These are phyloP conservation scores for Anisodus tanguticus DNA, from an alignment of 257 asterid species.

Conservation along the genomic window DNA sequence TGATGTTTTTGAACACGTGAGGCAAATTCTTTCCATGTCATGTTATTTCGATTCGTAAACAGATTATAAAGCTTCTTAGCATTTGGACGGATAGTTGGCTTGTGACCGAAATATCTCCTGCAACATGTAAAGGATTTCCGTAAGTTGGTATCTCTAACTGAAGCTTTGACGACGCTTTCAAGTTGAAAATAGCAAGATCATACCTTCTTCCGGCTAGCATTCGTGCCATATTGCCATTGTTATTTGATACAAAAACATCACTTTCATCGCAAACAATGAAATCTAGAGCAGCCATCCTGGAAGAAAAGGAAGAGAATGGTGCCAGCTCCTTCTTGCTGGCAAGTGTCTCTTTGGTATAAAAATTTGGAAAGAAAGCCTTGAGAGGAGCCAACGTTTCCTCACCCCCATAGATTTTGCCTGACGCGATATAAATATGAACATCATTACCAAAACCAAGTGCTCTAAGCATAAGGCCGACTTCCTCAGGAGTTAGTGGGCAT, in stretches of 20 bases:
- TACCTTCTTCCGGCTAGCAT: constrained; percentile 78
- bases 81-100: constrained; percentile 76
- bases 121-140: constrained; percentile 17
- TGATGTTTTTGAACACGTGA: constrained; percentile 51
- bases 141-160: background rate
- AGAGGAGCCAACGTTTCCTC: constrained; percentile 38
- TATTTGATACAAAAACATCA: constrained; percentile 74
- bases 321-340: constrained; percentile 61
- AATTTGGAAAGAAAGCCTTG: constrained; percentile 65
- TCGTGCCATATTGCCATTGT: constrained; percentile 85
- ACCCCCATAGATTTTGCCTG: constrained; percentile 61
- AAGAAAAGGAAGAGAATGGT: constrained; percentile 54
- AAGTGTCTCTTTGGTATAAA: constrained; percentile 66
- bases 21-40: constrained; percentile 52
- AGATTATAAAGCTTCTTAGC: constrained; percentile 54
- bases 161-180: background rate
- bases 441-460: constrained; percentile 67
- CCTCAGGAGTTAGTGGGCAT: constrained; percentile 73
- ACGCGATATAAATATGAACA: constrained; percentile 71
- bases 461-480: constrained; percentile 77
- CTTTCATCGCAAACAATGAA: constrained; percentile 80
- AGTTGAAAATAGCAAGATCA: background rate
- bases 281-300: constrained; percentile 80
- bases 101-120: constrained; percentile 78
- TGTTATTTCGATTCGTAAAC: constrained; percentile 52